phyloP scores from a whole-genome alignment of 176 grass and related monocot genomes.

The Juncus effusus region DNA sequence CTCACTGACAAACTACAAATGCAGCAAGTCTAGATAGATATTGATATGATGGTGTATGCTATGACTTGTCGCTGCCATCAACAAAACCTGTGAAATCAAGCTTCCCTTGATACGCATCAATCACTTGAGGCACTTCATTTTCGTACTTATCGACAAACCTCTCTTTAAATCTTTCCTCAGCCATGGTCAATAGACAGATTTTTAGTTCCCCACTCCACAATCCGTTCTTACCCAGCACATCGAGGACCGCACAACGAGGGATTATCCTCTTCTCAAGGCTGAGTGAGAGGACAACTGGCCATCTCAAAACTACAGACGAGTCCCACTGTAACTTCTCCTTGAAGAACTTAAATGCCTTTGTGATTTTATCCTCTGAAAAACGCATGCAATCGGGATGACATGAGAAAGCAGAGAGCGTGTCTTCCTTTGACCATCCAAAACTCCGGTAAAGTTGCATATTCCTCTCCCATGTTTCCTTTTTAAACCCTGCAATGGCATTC shows the following conservation, averaged over 20 bases:
- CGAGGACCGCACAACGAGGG: constrained; percentile 28
- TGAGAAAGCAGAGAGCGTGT: constrained; percentile 10
- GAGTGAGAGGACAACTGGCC: constrained; percentile 12
- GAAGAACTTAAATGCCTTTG: too few species aligned
- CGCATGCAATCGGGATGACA: constrained; percentile 25
- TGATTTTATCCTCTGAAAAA: background rate
- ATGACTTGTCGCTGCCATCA: too few species aligned
- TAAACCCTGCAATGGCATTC: background rate
- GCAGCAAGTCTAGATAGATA: too few species aligned
- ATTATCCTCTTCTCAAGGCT: constrained; percentile 32
- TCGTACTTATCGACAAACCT: background rate
- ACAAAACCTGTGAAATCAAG: background rate
- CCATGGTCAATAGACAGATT: background rate
- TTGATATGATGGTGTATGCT: too few species aligned
- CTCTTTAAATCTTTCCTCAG: constrained; percentile 3
- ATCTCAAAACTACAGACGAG: background rate
- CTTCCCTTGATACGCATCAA: background rate
- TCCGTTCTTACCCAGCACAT: background rate
- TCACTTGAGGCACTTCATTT: constrained; percentile 4
- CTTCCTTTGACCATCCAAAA: too few species aligned
- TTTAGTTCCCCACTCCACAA: background rate
- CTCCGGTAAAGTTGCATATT: constrained; percentile 20
- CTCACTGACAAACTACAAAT: too few species aligned
- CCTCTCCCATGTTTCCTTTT: constrained; percentile 18
- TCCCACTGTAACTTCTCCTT: constrained; percentile 24